A percentile compares a stretch with the other conserved stretches of the same genome.
These are phyloP conservation scores for Juglanconis sp. DNA, from an alignment of 2,329 filamentous ascomycete species.

Conservation along the genomic window DNA sequence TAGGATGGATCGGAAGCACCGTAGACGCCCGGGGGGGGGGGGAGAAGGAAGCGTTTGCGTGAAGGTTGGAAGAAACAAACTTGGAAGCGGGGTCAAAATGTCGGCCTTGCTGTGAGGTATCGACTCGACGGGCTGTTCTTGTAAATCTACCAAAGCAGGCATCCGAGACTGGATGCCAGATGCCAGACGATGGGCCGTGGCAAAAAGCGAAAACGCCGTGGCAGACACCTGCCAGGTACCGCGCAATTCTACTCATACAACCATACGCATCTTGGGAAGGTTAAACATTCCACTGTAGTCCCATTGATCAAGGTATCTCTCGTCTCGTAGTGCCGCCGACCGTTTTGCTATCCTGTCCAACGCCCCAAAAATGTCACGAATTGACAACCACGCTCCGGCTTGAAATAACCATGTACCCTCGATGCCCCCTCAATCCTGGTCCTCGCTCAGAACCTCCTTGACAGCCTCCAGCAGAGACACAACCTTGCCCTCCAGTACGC, in stretches of 20 bases:
- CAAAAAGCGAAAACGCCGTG: not conserved
- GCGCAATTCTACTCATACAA: constrained; percentile 6
- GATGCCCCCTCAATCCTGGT: constrained; percentile 35
- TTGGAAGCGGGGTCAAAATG: not conserved
- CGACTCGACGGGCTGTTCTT: not conserved
- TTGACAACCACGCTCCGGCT: constrained; percentile 4
- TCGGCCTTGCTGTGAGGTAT: not conserved
- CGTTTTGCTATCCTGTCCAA: constrained; percentile 13
- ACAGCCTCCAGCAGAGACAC: constrained; percentile 64
- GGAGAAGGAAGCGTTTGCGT: not conserved
- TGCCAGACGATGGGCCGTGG: not conserved
- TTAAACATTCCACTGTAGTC: not conserved
- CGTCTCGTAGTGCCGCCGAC: constrained; percentile 5
- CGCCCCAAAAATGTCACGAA: constrained; percentile 13
- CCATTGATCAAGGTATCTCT: constrained; percentile 15
- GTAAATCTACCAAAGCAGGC: constrained; percentile 14
- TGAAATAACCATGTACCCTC: not conserved
- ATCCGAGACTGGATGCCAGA: not conserved
- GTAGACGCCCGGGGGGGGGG: too few species aligned
- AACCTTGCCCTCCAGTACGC: constrained; percentile 71
- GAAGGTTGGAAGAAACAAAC: not conserved
- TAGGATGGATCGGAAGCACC: too few species aligned
- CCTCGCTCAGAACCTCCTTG: constrained; percentile 52
- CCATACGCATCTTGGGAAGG: not conserved
- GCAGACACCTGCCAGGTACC: not conserved